A percentile compares a stretch with the other conserved stretches of the same genome.
phyloP scores from a whole-genome alignment of 1,139 yeast genomes.

The Yamadazyma atmosphaerica region DNA sequence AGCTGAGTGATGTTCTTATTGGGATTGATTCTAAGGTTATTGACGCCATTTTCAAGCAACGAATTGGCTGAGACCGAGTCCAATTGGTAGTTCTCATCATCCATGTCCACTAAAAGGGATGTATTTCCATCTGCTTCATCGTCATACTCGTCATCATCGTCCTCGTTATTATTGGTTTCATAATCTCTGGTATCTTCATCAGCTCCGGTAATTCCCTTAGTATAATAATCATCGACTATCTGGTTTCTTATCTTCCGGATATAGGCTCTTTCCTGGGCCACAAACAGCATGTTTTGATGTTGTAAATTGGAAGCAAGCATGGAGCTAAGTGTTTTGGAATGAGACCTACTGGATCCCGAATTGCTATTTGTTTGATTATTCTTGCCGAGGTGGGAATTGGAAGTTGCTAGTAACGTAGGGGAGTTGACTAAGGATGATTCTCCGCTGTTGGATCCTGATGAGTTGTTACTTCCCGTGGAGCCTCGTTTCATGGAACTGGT shows the following conservation, averaged over 20 bases:
- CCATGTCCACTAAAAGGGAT: constrained; percentile 42
- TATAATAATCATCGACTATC: constrained; percentile 66
- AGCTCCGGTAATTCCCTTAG: constrained; percentile 56
- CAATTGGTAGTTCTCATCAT: constrained; percentile 43
- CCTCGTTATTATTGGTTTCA: constrained; percentile 29
- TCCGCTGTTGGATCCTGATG: constrained; percentile 12
- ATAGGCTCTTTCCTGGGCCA: constrained; percentile 71
- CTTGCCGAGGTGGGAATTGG: not conserved
- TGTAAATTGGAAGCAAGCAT: constrained; percentile 20
- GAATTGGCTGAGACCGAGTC: constrained; percentile 42
- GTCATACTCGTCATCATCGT: constrained; percentile 27
- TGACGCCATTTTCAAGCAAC: constrained; percentile 27
- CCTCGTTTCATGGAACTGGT: constrained; percentile 1
- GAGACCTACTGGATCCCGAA: constrained; percentile 7
- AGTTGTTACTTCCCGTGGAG: constrained; percentile 8
- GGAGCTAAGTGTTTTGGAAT: constrained; percentile 14
- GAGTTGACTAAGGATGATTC: constrained; percentile 13
- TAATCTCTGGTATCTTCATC: constrained; percentile 25
- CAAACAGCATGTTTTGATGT: constrained; percentile 38
- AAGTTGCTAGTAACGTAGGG: constrained; percentile 9
- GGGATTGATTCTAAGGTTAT: constrained; percentile 27
- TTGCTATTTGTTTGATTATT: not conserved
- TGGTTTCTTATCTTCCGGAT: constrained; percentile 64
- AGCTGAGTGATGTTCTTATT: constrained; percentile 41
- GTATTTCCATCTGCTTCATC: constrained; percentile 31